These are phyloP conservation scores for Alopecurus myosuroides DNA, from an alignment of 176 grass and related monocot genomes.

Conservation along the genomic window DNA sequence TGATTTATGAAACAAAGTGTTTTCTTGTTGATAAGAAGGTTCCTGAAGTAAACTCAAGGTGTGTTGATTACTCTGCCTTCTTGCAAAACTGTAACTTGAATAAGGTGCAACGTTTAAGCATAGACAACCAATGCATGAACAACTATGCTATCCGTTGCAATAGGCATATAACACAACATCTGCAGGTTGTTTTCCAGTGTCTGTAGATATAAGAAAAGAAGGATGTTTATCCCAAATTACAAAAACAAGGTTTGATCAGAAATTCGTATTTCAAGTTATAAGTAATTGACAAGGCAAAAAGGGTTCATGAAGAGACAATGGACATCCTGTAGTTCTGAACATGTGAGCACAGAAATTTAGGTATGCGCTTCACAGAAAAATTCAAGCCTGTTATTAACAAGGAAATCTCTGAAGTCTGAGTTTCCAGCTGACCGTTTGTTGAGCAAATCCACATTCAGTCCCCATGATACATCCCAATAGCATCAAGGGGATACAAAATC, in stretches of 20 bases:
- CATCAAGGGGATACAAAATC: no score
- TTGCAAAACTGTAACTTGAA: not conserved
- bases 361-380: no score
- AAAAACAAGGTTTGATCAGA: not conserved
- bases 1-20: not conserved
- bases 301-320: not conserved
- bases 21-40: not conserved
- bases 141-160: not conserved
- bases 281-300: not conserved
- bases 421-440: no score
- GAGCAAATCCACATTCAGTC: no score
- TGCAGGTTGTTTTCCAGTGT: not conserved
- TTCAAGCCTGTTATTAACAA: no score
- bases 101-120: not conserved
- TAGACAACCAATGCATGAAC: not conserved
- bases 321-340: not conserved
- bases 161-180: not conserved
- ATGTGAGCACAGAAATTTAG: not conserved
- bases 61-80: not conserved
- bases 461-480: no score
- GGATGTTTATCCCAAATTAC: not conserved
- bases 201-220: not conserved
- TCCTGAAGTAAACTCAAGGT: not conserved
- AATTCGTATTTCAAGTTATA: not conserved
- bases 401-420: no score